A percentile compares a stretch with the other conserved stretches of the same genome.
Evolutionary conservation across 257 asterid genomes (phyloP).

Genomic region (Ballota nigra): DNA sequence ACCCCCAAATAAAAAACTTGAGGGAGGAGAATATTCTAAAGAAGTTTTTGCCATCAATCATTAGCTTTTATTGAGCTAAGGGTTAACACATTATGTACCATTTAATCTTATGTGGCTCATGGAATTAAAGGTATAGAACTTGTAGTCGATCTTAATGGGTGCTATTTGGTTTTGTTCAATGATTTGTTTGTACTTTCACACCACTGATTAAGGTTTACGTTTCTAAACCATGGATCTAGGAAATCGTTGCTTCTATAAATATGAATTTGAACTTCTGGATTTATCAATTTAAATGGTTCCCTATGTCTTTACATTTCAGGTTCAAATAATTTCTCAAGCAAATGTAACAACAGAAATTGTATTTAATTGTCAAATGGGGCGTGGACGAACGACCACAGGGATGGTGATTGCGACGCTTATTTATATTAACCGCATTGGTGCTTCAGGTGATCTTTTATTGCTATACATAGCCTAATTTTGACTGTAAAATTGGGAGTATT

Average conservation of each 20-base stretch:
- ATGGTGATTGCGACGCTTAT: slow-evolving; percentile 96
- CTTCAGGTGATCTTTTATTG: slow-evolving; percentile 65
- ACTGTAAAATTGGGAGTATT: slow-evolving; percentile 12
- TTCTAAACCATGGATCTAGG: neutral
- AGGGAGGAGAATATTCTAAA: neutral
- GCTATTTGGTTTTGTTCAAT: neutral
- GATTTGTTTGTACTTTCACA: slow-evolving; percentile 1
- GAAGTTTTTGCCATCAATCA: neutral
- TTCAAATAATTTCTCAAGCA: slow-evolving; percentile 76
- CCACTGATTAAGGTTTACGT: neutral
- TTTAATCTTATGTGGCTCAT: neutral
- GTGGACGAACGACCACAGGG: slow-evolving; percentile 98
- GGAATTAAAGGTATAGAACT: neutral
- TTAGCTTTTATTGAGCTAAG: neutral
- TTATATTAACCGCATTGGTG: slow-evolving; percentile 86
- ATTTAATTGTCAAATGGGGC: slow-evolving; percentile 99
- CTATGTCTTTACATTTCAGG: slow-evolving; percentile 44
- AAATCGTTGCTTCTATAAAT: neutral
- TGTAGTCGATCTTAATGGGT: neutral
- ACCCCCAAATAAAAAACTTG: neutral
- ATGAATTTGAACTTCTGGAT: slow-evolving; percentile 10
- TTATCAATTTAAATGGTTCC: slow-evolving; percentile 14
- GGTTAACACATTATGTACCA: slow-evolving; percentile 1
- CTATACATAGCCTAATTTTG: slow-evolving; percentile 14
- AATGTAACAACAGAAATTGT: slow-evolving; percentile 72